These are phyloP conservation scores for Agrostemma githago DNA, from an alignment of 148 eudicot species.

Conservation along the genomic window DNA sequence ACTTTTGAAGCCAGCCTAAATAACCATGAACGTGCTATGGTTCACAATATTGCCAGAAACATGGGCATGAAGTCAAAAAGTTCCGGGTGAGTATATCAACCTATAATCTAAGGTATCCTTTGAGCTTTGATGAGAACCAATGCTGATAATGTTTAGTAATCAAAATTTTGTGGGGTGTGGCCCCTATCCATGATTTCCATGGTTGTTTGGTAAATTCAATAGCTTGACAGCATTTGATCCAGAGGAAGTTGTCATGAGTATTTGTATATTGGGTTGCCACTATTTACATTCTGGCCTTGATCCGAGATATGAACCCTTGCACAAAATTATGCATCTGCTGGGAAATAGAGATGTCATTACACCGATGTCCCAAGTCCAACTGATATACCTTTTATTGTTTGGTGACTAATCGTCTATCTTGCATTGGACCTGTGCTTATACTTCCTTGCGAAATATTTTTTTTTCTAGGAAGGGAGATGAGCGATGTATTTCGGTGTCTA, in stretches of 20 bases:
- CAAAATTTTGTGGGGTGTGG: not conserved
- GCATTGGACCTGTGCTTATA: conserved; percentile 4
- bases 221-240: not conserved
- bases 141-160: not conserved
- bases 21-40: conserved; percentile 59
- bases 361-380: not conserved
- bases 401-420: not conserved
- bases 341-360: not conserved
- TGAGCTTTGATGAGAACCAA: not conserved
- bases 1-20: conserved; percentile 50
- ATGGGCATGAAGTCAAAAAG: conserved; percentile 74
- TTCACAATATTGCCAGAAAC: conserved; percentile 50
- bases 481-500: conserved; percentile 55
- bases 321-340: not conserved
- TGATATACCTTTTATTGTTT: conserved; percentile 3
- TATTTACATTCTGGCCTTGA: not conserved
- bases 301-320: not conserved
- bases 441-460: conserved; percentile 2
- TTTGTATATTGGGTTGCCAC: not conserved
- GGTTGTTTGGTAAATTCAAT: not conserved
- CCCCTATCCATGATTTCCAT: not conserved
- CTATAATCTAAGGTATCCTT: not conserved
- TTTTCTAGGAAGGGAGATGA: conserved; percentile 47
- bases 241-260: not conserved
- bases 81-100: conserved; percentile 54